phyloP scores from a whole-genome alignment of 2,329 filamentous ascomycete genomes.

The Stylonectria norvegica region DNA sequence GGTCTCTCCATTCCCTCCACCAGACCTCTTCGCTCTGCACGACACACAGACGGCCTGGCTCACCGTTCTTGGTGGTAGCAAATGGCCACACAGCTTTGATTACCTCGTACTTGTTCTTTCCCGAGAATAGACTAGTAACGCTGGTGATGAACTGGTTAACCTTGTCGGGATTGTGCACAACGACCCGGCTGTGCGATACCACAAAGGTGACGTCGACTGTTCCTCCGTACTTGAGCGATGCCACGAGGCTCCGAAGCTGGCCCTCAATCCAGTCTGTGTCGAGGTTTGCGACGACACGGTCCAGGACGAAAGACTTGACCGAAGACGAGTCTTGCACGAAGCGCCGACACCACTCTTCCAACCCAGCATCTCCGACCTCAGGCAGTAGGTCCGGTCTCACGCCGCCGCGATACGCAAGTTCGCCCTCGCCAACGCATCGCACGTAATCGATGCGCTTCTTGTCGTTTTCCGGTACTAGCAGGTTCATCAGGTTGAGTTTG shows the following conservation, averaged over 20 bases:
- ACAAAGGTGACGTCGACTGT: conserved; percentile 48
- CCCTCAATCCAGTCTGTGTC: conserved; percentile 55
- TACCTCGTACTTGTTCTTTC: conserved; percentile 53
- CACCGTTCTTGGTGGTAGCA: conserved; percentile 46
- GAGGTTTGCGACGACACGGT: conserved; percentile 52
- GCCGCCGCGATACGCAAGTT: conserved; percentile 50
- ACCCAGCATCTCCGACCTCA: conserved; percentile 39
- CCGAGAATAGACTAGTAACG: conserved; percentile 49
- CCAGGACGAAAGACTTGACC: conserved; percentile 49
- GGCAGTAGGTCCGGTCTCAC: conserved; percentile 41
- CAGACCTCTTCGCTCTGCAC: conserved; percentile 56
- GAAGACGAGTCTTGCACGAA: conserved; percentile 44
- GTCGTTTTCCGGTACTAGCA: conserved; percentile 48
- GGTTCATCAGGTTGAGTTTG: conserved; percentile 52
- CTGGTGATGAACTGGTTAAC: conserved; percentile 53
- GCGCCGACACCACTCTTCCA: conserved; percentile 49
- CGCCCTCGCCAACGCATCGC: conserved; percentile 46
- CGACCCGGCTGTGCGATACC: conserved; percentile 46
- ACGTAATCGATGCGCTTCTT: conserved; percentile 50
- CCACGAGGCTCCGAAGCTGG: conserved; percentile 49
- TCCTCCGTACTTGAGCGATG: conserved; percentile 48
- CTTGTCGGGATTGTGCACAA: conserved; percentile 50
- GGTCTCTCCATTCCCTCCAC: conserved; percentile 43
- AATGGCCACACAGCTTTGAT: conserved; percentile 57
- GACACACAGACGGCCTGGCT: conserved; percentile 41